A percentile compares a stretch with the other conserved stretches of the same genome.
These are phyloP conservation scores for Pichia sp. DNA, from an alignment of 1,139 yeast species.

Conservation along the genomic window DNA sequence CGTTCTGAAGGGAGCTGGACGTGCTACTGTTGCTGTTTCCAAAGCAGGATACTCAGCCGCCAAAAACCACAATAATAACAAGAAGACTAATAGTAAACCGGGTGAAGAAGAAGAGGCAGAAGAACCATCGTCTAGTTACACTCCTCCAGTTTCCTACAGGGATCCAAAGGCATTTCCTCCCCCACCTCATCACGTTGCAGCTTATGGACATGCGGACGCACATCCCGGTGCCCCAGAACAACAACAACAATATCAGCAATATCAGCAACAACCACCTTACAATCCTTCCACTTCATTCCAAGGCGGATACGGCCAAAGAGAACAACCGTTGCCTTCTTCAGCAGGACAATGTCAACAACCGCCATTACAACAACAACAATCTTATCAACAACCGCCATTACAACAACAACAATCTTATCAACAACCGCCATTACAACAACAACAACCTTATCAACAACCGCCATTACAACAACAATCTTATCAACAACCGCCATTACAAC, in stretches of 20 bases:
- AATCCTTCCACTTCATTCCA: neutral
- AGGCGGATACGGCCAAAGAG: neutral
- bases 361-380: conserved; percentile 4
- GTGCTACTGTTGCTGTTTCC: conserved; percentile 39
- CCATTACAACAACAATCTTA: too few species aligned
- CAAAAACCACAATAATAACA: conserved; percentile 33
- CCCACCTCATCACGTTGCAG: conserved; percentile 35
- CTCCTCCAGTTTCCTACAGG: conserved; percentile 12
- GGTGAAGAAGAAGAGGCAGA: conserved; percentile 15
- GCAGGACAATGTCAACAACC: conserved; percentile 3
- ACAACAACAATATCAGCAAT: conserved; percentile 8
- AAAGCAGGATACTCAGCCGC: conserved; percentile 45
- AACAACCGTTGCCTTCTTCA: neutral
- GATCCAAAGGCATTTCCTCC: conserved; percentile 33
- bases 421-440: conserved; percentile 4
- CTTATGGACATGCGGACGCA: conserved; percentile 4
- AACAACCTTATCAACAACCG: too few species aligned
- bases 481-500: conserved; percentile 1
- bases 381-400: neutral
- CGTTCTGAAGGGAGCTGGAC: conserved; percentile 44
- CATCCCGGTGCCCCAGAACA: conserved; percentile 3
- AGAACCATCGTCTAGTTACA: conserved; percentile 13
- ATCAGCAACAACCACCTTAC: conserved; percentile 7
- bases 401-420: conserved; percentile 5
- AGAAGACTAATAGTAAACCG: neutral